Evolutionary conservation across 352 stramenopile species (phyloP).

Genomic region (Phytophthora ramorum): DNA sequence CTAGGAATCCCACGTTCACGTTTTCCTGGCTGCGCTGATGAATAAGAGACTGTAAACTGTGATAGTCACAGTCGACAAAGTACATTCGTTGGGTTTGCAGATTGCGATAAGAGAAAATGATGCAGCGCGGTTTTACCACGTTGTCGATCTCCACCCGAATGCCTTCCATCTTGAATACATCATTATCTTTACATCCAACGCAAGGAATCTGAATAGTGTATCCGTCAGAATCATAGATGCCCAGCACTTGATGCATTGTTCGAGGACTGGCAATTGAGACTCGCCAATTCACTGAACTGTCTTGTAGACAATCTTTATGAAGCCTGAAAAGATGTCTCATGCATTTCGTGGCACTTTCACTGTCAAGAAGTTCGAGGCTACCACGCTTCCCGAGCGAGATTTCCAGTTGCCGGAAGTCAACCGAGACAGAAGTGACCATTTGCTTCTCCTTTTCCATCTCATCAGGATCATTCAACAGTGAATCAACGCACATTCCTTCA

Average conservation of each 20-base stretch:
- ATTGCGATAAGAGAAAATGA: slow-evolving; percentile 66
- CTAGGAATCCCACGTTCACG: neutral
- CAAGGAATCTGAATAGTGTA: slow-evolving; percentile 16
- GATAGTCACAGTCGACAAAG: slow-evolving; percentile 51
- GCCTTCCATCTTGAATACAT: slow-evolving; percentile 33
- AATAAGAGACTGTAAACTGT: slow-evolving; percentile 38
- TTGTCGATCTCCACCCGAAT: slow-evolving; percentile 58
- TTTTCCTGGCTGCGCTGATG: neutral
- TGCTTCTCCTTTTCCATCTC: slow-evolving; percentile 32
- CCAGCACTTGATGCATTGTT: slow-evolving; percentile 15
- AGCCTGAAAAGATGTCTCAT: slow-evolving; percentile 26
- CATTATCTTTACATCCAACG: slow-evolving; percentile 5
- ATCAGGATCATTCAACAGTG: neutral
- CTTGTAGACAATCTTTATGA: neutral
- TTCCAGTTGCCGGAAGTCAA: slow-evolving; percentile 43
- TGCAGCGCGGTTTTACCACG: slow-evolving; percentile 39
- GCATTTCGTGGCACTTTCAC: neutral
- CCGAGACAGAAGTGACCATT: slow-evolving; percentile 28
- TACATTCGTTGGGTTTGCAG: slow-evolving; percentile 54
- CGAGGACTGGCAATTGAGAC: slow-evolving; percentile 25
- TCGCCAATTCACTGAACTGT: slow-evolving; percentile 3
- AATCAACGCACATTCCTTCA: slow-evolving; percentile 18
- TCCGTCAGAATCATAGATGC: slow-evolving; percentile 15
- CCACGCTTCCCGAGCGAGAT: slow-evolving; percentile 27
- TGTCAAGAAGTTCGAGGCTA: slow-evolving; percentile 9